Percentiles rank a stretch among this genome's conserved stretches.
Conservation (phyloP, 73 alveolate genomes). For the Symbiodinium pilosum region DNA sequence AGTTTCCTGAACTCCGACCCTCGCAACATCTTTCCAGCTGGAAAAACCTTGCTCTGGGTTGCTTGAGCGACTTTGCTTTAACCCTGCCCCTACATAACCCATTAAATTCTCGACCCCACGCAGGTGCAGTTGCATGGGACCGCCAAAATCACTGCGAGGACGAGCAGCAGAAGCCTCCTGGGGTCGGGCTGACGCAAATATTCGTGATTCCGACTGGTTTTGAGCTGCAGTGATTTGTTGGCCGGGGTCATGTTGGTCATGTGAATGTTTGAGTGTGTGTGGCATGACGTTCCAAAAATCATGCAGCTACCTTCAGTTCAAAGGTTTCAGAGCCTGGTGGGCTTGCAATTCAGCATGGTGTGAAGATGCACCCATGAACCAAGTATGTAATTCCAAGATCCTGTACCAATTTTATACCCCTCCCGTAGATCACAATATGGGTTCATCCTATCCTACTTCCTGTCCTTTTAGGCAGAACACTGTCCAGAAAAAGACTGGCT, state of each 20-base stretch:
- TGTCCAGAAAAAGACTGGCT: background rate
- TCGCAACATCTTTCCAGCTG: too few relatives aligned
- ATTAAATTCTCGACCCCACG: too few relatives aligned
- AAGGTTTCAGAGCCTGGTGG: too few relatives aligned
- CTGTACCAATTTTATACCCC: background rate
- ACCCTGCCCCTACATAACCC: too few relatives aligned
- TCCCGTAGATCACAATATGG: background rate
- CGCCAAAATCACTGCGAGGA: background rate
- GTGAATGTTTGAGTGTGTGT: background rate
- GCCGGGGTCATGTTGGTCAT: background rate
- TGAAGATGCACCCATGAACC: background rate
- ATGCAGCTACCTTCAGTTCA: too few relatives aligned
- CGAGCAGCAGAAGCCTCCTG: background rate
- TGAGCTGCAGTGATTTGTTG: background rate
- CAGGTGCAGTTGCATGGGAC: background rate
- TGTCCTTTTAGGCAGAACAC: background rate
- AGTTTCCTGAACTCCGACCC: too few relatives aligned
- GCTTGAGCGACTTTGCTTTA: too few relatives aligned
- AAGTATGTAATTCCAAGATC: background rate
- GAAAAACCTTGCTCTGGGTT: too few relatives aligned
- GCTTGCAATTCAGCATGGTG: too few relatives aligned
- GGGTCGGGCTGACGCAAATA: background rate
- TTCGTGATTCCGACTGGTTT: background rate
- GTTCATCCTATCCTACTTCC: too few relatives aligned
- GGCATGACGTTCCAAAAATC: too few relatives aligned